Conservation (phyloP, 2,329 filamentous ascomycete genomes). For the Scytalidium sp. region DNA sequence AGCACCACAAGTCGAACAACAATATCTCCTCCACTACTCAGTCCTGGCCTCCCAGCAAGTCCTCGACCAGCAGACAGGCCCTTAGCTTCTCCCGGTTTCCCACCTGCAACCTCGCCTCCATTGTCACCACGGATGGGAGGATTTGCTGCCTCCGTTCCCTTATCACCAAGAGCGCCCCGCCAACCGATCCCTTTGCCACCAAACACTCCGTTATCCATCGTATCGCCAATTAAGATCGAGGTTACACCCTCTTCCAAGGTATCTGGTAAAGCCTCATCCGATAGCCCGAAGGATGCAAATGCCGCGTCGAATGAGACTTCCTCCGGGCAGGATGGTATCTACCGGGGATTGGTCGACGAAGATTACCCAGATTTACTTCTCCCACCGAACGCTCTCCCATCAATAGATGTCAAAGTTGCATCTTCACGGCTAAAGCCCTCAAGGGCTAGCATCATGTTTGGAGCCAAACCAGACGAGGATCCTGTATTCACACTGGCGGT, state of each 20-base stretch:
- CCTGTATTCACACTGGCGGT: constrained; percentile 91
- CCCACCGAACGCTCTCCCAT: constrained; percentile 82
- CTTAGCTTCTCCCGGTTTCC: constrained; percentile 56
- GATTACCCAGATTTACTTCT: constrained; percentile 84
- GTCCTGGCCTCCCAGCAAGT: constrained; percentile 57
- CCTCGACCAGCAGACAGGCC: constrained; percentile 55
- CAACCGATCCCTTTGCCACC: constrained; percentile 71
- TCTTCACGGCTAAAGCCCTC: constrained; percentile 96
- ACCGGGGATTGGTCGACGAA: constrained; percentile 75
- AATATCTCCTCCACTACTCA: constrained; percentile 46
- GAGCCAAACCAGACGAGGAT: constrained; percentile 82
- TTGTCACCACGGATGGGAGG: constrained; percentile 57
- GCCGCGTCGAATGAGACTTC: constrained; percentile 22
- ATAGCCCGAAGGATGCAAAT: constrained; percentile 17
- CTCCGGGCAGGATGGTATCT: constrained; percentile 51
- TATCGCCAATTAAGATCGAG: constrained; percentile 36
- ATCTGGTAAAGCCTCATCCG: constrained; percentile 15
- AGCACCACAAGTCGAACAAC: constrained; percentile 18
- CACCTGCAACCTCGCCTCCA: constrained; percentile 57
- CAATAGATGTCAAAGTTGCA: constrained; percentile 81
- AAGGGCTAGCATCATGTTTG: constrained; percentile 75
- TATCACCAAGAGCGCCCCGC: constrained; percentile 71
- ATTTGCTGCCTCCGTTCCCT: constrained; percentile 48
- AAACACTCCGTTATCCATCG: constrained; percentile 63
- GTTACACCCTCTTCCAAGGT: constrained; percentile 37